Evolutionary conservation across 2,329 filamentous ascomycete genomes (phyloP), one percentile per base, ranked within the genome.

Genomic region (Pezicula radicicola): DNA sequence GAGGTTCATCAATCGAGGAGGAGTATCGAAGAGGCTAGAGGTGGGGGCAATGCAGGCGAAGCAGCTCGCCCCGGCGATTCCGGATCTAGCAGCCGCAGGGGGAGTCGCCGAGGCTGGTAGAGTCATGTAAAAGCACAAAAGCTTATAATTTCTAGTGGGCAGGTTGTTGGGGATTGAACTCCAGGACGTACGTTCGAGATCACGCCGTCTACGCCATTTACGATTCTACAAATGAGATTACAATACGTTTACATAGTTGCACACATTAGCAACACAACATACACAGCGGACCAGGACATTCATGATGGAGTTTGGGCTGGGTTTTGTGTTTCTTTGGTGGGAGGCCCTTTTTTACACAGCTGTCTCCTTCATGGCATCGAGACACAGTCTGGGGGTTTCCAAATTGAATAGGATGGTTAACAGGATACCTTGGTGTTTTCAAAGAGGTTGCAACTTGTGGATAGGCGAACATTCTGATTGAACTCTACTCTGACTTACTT

Each of bases 1-100:
- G 87, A 90, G 66, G 80, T 89, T 64, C 62, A 70, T 43, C 76
- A 77, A 51, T 77, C 77, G 42, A 73, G 82, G 55, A 75, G 79
- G 55, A 85, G 80, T 58, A 66, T 85, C 7, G 83, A 86, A 58
- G 82, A 85, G 55, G 70, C 68, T 1, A 67, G 61, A 48, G 60
- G 55, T 30, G 59, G 58, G 28, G 55, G 37, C 4, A 52, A 39
- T 44, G 50, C 50, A 41, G 58, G 57, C 28, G 50, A 52, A 13
- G 53, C 49, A 21, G 44, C 46, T 42, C 54, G 60, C 54, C 57
- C 59, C 27, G 63, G 61, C 6, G 65, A 67, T 37, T 65, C 63
- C 19, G 55, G 57, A 15, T 60, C 55, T 16, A 65, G 62, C 37
- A 64, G 62, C 46, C 57, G 64, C 16, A 56, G 64, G 52, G 61